These are phyloP conservation scores for Cyclocybe cylindracea DNA, from an alignment of 768 basidiomycete genomes.

Conservation along the genomic window DNA sequence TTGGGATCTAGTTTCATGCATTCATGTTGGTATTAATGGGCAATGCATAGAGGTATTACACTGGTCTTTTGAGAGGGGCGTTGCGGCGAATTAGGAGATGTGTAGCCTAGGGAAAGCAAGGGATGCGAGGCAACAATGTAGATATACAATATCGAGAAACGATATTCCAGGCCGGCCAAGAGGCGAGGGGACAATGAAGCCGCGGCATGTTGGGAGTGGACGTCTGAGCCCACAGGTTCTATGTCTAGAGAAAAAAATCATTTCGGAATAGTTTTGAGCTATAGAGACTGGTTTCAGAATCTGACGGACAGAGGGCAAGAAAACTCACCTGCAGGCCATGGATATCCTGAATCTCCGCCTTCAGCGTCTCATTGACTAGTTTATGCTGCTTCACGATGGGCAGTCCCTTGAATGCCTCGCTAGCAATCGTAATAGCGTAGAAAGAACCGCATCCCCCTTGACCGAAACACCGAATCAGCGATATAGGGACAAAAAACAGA, in stretches of 20 bases:
- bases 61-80: no score
- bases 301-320: neutral
- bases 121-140: neutral
- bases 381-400: constrained; percentile 92
- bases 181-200: no score
- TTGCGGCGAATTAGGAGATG: neutral
- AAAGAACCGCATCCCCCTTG: constrained; percentile 98
- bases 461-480: neutral
- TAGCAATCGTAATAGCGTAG: constrained; percentile 89
- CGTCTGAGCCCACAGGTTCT: no score
- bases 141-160: neutral
- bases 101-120: neutral
- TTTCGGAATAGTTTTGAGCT: constrained; percentile 29
- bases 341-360: constrained; percentile 86
- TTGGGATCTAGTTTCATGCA: neutral
- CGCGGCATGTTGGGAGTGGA: no score
- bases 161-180: no score
- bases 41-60: neutral
- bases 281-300: neutral
- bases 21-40: neutral
- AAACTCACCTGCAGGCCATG: constrained; percentile 90
- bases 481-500: neutral
- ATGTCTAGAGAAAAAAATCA: neutral
- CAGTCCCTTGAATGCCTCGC: constrained; percentile 82
- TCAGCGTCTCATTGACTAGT: constrained; percentile 82